Base-by-base conservation (phyloP, 2,329 filamentous ascomycete species). In the Fusarium euwallaceae region DNA sequence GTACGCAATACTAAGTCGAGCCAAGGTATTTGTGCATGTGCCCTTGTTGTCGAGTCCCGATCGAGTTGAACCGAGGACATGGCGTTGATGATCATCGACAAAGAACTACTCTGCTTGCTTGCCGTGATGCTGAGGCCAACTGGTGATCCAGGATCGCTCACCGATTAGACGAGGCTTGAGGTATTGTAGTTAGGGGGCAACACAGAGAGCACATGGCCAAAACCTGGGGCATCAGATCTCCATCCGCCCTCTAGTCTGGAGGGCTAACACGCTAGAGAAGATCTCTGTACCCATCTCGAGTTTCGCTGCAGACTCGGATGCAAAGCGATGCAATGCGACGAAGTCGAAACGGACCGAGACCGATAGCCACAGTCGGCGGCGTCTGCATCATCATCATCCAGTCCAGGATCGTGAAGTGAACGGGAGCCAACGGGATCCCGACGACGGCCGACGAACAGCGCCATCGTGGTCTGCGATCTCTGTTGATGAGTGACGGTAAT, bases 311-410 rank as follows among this genome's bases (percentile, higher is more conserved):
- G 24, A 51, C 32, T 14, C 37, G 59, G 41, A 37, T 58, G 72
- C 60, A 59, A 61, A 59, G 60, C 45, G 37, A 67, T 76, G 72
- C 69, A 66, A 66, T 66, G 62, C 61, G 61, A 66, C 63, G 61
- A 64, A 66, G 65, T 74, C 67, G 53, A 78, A 69, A 67, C 71
- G 72, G 65, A 74, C 74, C 72, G 76, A 78, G 74, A 72, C 63
- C 58, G 45, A 53, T 34, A 43, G 58, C 43, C 63, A 55, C 22
- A 39, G 61, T 53, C 66, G 32, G 61, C 51, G 68, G 65, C 68
- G 61, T 56, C 72, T 73, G 72, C 68, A 66, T 24, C 61, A 58
- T 65, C 67, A 65, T 65, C 72, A 58, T 34, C 32, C 32, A 34
- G 32, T 48, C 32, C 51, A 22, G 69, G 56, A 62, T 66, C 36